phyloP scores from a whole-genome alignment of 352 stramenopile genomes.

The Halophytophthora batemanensis region DNA sequence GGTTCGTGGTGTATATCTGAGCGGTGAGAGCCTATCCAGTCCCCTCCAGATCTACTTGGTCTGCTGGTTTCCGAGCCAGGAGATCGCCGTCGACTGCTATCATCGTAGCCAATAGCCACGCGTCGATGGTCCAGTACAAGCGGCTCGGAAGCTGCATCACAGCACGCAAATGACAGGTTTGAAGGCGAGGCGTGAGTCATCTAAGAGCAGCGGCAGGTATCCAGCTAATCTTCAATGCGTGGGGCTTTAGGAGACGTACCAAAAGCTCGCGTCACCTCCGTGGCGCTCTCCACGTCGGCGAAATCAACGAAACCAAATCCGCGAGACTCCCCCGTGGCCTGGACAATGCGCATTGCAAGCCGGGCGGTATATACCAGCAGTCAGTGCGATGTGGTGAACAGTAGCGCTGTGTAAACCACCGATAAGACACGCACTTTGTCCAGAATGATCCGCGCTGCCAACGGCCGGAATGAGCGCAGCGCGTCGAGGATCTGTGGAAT shows the following conservation, averaged over 20 bases:
- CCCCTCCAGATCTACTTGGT: slow-evolving; percentile 3
- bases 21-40: background rate
- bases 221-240: background rate
- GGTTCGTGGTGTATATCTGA: slow-evolving; percentile 12
- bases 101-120: slow-evolving; percentile 44
- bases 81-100: slow-evolving; percentile 30
- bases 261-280: slow-evolving; percentile 51
- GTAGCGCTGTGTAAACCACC: background rate
- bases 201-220: background rate
- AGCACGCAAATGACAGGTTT: slow-evolving; percentile 2
- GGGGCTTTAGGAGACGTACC: slow-evolving; percentile 29
- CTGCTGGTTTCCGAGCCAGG: slow-evolving; percentile 9
- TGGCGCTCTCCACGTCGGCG: slow-evolving; percentile 47
- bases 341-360: background rate
- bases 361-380: background rate
- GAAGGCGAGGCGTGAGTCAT: background rate
- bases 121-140: slow-evolving; percentile 48
- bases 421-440: slow-evolving; percentile 45
- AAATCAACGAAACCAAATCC: slow-evolving; percentile 85
- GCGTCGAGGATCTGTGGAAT: slow-evolving; percentile 46
- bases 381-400: background rate
- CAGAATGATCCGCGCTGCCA: slow-evolving; percentile 49
- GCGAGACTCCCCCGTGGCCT: slow-evolving; percentile 56
- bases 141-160: slow-evolving; percentile 39
- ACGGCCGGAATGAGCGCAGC: slow-evolving; percentile 49